Percentiles rank a stretch among this genome's conserved stretches.
These are phyloP conservation scores for Salix viminalis DNA, from an alignment of 345 rosid species.

Conservation along the genomic window DNA sequence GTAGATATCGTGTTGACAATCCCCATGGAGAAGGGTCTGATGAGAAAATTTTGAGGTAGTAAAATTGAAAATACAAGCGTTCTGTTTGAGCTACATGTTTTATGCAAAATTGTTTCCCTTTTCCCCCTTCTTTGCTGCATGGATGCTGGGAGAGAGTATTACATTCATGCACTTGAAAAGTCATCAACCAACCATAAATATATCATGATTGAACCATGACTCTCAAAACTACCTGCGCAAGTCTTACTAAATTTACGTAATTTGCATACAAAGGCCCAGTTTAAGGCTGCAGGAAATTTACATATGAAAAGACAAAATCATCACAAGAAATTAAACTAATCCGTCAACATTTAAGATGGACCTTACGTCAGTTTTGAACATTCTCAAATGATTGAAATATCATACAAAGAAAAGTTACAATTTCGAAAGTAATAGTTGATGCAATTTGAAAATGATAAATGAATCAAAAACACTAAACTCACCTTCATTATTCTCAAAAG, in stretches of 20 bases:
- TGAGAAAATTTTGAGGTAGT: not conserved
- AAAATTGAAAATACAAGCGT: not conserved
- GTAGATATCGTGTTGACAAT: not conserved
- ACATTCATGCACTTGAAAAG: not conserved
- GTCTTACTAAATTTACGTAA: not conserved
- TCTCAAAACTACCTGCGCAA: not conserved
- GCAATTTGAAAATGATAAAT: not conserved
- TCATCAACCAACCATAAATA: not conserved
- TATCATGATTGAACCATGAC: not conserved
- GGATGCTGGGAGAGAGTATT: not conserved
- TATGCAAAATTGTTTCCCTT: not conserved
- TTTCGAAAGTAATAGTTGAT: not conserved
- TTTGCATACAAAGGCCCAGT: not conserved
- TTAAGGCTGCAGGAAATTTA: not conserved
- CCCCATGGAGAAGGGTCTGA: not conserved
- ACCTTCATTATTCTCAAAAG: slow-evolving; percentile 64
- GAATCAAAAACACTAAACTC: slow-evolving; percentile 15
- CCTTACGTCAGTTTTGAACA: not conserved
- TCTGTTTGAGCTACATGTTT: no score
- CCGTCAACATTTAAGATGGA: not conserved
- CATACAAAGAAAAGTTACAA: not conserved
- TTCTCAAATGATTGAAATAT: not conserved
- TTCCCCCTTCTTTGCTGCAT: not conserved
- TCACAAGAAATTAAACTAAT: not conserved
- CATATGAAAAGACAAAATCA: not conserved